Evolutionary conservation across 768 basidiomycete species (phyloP).

Genomic region (Termitomyces sp.): DNA sequence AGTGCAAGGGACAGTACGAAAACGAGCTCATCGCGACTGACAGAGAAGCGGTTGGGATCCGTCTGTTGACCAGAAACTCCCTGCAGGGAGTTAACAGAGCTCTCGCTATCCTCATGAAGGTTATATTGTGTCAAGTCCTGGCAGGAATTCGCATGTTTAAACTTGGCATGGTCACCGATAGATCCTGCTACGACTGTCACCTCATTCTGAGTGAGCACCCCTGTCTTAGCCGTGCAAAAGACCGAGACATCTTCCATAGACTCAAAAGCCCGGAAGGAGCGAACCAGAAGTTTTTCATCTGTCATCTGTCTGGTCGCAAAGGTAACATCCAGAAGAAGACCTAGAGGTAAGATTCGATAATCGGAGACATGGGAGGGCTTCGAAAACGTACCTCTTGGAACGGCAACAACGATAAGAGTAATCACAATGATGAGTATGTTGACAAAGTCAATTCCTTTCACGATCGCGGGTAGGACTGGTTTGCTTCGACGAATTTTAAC

Average conservation of each 20-base stretch:
- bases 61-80: too few relatives aligned
- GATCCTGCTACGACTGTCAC: conserved; percentile 98
- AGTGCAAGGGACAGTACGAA: conserved; percentile 55
- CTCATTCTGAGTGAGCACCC: conserved; percentile 89
- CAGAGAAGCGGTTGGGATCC: conserved; percentile 27
- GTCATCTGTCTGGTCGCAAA: conserved; percentile 99
- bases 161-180: conserved; percentile 90
- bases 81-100: conserved; percentile 41
- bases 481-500: too few relatives aligned
- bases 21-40: conserved; percentile 74
- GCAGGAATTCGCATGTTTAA: conserved; percentile 31
- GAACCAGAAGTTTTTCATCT: conserved; percentile 88
- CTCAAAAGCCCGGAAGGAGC: conserved; percentile 93
- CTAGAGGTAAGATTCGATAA: conserved; percentile 25
- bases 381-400: neutral
- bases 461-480: too few relatives aligned
- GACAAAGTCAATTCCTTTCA: too few relatives aligned
- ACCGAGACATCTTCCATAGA: conserved; percentile 98
- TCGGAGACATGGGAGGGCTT: too few relatives aligned
- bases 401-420: too few relatives aligned
- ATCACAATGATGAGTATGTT: too few relatives aligned
- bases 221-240: conserved; percentile 94
- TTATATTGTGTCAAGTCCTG: too few relatives aligned
- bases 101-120: conserved; percentile 41
- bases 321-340: conserved; percentile 91